These are phyloP conservation scores for Saccharum officinarum DNA, from an alignment of 176 grass and related monocot species.

Conservation along the genomic window DNA sequence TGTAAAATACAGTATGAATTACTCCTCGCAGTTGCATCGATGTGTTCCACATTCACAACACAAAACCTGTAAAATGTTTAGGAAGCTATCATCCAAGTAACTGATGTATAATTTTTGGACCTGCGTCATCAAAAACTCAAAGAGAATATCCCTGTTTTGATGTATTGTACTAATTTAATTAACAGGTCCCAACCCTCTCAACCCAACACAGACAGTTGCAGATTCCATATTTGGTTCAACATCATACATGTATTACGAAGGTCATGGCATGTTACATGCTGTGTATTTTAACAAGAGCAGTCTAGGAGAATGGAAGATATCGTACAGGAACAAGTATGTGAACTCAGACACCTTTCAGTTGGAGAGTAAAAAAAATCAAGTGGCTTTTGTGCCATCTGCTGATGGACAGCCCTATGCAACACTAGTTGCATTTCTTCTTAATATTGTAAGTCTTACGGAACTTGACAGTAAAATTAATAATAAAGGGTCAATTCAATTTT, in stretches of 20 bases:
- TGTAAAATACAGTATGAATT: not conserved
- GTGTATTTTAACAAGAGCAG: constrained; percentile 37
- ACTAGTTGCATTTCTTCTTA: constrained; percentile 29
- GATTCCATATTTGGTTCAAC: constrained; percentile 36
- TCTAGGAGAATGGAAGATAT: constrained; percentile 32
- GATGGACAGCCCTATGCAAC: constrained; percentile 30
- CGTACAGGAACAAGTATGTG: constrained; percentile 49
- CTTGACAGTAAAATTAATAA: not conserved
- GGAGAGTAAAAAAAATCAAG: constrained; percentile 34
- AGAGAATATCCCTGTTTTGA: not conserved
- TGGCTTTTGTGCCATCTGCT: constrained; percentile 24
- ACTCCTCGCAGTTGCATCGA: not conserved
- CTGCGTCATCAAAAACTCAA: no score
- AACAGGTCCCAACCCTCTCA: constrained; percentile 47
- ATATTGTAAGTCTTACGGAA: constrained; percentile 28
- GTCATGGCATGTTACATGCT: constrained; percentile 49
- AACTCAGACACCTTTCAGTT: constrained; percentile 34
- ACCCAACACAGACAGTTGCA: constrained; percentile 29
- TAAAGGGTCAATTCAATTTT: not conserved
- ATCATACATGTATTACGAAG: constrained; percentile 44
- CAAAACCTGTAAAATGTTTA: not conserved
- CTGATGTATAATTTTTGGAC: not conserved
- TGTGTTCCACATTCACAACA: not conserved
- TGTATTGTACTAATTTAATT: not conserved
- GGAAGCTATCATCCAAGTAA: not conserved